A percentile compares a stretch with the other conserved stretches of the same genome.
These are phyloP conservation scores for Naumovozyma dairenensis DNA, from an alignment of 805 yeast species.

Conservation along the genomic window DNA sequence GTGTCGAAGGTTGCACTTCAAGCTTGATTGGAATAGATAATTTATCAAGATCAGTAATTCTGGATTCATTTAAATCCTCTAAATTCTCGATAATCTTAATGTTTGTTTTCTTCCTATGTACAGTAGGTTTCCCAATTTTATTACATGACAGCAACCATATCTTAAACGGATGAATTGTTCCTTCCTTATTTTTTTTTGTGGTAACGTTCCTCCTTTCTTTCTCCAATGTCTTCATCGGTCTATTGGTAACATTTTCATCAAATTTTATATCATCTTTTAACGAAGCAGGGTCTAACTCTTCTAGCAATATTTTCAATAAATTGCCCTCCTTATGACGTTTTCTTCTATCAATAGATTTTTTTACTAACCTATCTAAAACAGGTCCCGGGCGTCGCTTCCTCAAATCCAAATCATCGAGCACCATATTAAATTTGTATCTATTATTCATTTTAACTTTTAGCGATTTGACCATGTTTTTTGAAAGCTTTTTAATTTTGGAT, in stretches of 20 bases:
- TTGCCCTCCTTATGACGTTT: not conserved
- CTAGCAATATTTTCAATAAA: not conserved
- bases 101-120: too few species aligned
- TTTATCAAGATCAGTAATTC: conserved; percentile 14
- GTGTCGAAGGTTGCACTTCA: conserved; percentile 12
- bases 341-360: conserved; percentile 3
- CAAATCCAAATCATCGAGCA: conserved; percentile 19
- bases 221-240: too few species aligned
- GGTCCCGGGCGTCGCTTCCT: not conserved
- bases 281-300: too few species aligned
- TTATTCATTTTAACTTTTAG: conserved; percentile 34
- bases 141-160: too few species aligned
- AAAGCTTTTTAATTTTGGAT: conserved; percentile 50
- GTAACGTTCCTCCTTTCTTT: too few species aligned
- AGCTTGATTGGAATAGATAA: conserved; percentile 20
- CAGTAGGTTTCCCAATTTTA: too few species aligned
- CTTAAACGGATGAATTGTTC: too few species aligned
- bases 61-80: conserved; percentile 16
- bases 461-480: conserved; percentile 49
- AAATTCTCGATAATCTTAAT: conserved; percentile 1
- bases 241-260: too few species aligned
- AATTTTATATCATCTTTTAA: too few species aligned
- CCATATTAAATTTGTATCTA: conserved; percentile 31
- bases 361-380: conserved; percentile 4
- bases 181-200: too few species aligned